Evolutionary conservation across 495 filamentous ascomycete genomes (phyloP), one percentile per base, ranked within the genome.

Genomic region (Xylaria palmicola): DNA sequence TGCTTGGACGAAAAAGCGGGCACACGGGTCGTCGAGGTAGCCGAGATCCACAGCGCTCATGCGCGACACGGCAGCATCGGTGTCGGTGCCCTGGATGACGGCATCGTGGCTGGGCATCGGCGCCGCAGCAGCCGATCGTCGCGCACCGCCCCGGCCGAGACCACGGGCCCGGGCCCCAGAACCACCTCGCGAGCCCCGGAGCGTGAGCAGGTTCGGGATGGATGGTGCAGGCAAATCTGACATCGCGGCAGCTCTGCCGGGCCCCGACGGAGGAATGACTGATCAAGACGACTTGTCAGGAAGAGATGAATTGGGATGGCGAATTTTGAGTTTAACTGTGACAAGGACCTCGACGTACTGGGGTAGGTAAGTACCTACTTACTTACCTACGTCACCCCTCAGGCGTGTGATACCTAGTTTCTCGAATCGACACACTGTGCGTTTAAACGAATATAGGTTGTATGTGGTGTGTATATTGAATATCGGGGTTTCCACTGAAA

Each of bases 11-110:
- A 98, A 89, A 24, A 77, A 73, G 45, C 70, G 72, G 3, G 91
- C 92, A 75, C 88, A 98, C 0, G 84, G 83, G 70, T 98, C 94
- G 19, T 89, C 73, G 0, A 98, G 80, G 73, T 97, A 97, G 51
- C 91, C 92, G n/a, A 92, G 73, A 54, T 86, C 79, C 12, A 97
- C 92, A 12, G 93, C 93, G 68, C 92, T 97, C 73, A 95, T 74
- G 9, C 95, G 85, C 27, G 91, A 96, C 26, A 90, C 84, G 62
- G 90, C 89, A 47, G 94, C 94, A 79, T 98, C 94, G 65, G 88
- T 85, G 75, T 98, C 94, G 15, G 94, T 98, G 54, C 87, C 83
- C 74, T 96, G 93, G 49, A 98, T 88, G 13, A 88, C 83, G 40
- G 71, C 72, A 26, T 79, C 75, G 50, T 81, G 77, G 58, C 59